Evolutionary conservation across 2,329 filamentous ascomycete species (phyloP), one percentile per base, ranked within the genome.

Genomic region (Pyrenophora tritici-repentis): DNA sequence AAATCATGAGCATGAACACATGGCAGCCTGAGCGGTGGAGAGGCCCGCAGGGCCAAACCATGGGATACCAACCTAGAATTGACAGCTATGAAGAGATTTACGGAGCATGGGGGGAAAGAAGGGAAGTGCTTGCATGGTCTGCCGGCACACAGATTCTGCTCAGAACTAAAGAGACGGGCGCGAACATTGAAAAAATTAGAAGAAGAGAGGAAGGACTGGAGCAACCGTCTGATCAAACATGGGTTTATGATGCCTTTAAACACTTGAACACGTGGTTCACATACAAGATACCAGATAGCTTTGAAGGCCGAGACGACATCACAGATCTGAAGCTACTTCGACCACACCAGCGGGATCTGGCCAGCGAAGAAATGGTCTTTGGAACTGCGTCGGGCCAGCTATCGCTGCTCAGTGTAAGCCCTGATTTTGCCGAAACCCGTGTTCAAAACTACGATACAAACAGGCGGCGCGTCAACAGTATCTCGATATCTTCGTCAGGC

Each of bases 61-160:
- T 86, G 63, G 84, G 84, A 3, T 87, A 84, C 58, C 79, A 79
- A 18, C 84, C 85, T 14, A 76, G 77, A 35, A 77, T 86, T 40
- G 81, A 85, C 61, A 82, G 81, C 49, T 83, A 83, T 58, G 82
- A 85, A 58, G 70, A 74, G n/a, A 75, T 72, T 35, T 75, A 75
- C 2, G 68, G 70, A 8, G 46, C 53, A 1, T 71, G 69, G 49
- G 67, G 70, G 39, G 73, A 80, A 40, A 75, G 81, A 56, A 78
- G 76, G 59, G 83, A 86, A 62, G 78, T 83, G 0, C 66, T 87
- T 6, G 81, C 78, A 2, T 86, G 83, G 78, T 83, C 83, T 44
- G 84, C 84, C 10, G 85, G 82, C 1, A 80, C 84, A 2, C 78
- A 83, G 50, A 64, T 87, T 8, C 70, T 81, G 4, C 55, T 85